Conservation (phyloP, 1,139 yeast genomes). For the Blastobotrys serpentis region DNA sequence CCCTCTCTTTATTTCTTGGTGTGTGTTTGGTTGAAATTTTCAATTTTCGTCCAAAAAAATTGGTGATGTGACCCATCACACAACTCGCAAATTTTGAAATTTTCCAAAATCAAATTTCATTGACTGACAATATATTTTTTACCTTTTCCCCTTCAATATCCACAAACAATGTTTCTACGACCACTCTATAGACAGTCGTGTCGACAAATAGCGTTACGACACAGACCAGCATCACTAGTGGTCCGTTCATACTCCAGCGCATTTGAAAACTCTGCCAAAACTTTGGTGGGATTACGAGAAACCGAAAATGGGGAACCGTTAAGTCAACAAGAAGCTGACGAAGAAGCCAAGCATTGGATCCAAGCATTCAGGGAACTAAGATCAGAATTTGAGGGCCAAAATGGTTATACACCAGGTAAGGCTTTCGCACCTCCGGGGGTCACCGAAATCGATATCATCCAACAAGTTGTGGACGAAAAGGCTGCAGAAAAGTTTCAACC, state of each 20-base stretch:
- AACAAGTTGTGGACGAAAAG: slow-evolving; percentile 23
- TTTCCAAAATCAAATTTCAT: not conserved
- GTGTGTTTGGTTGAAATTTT: too few relatives aligned
- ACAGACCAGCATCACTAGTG: not conserved
- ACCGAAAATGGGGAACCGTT: slow-evolving; percentile 17
- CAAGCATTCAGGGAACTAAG: slow-evolving; percentile 58
- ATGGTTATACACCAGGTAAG: slow-evolving; percentile 31
- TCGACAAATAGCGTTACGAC: not conserved
- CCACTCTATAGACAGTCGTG: not conserved
- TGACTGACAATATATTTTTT: not conserved
- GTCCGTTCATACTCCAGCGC: not conserved
- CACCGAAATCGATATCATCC: slow-evolving; percentile 29
- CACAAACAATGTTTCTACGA: not conserved
- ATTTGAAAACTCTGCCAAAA: slow-evolving; percentile 23
- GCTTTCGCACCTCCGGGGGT: slow-evolving; percentile 36
- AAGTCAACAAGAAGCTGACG: slow-evolving; percentile 40
- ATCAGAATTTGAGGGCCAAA: slow-evolving; percentile 39
- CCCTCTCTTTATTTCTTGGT: too few relatives aligned
- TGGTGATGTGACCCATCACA: not conserved
- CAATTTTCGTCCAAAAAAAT: slow-evolving; percentile 6
- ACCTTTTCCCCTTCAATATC: not conserved
- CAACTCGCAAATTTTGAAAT: not conserved
- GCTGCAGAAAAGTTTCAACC: slow-evolving; percentile 41
- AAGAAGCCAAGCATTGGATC: slow-evolving; percentile 67
- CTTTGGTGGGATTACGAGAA: slow-evolving; percentile 25